Evolutionary conservation across 1,139 yeast species (phyloP).

Genomic region (Yueomyces sp.): DNA sequence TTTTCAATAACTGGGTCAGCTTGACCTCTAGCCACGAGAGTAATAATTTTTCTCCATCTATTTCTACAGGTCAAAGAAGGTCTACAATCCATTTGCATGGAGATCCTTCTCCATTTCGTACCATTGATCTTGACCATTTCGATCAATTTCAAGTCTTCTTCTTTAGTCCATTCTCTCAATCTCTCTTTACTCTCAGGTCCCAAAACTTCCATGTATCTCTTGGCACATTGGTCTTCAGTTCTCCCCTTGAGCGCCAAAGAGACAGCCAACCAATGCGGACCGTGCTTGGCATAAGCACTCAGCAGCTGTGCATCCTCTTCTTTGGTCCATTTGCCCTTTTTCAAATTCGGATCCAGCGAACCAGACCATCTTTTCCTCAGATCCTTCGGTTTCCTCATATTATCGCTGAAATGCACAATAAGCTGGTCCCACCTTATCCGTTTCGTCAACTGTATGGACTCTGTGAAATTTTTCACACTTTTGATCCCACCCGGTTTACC

Average conservation of each 20-base stretch:
- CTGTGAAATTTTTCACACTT: constrained; percentile 18
- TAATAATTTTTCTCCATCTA: constrained; percentile 79
- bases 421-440: constrained; percentile 51
- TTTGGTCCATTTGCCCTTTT: constrained; percentile 82
- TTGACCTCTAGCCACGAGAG: constrained; percentile 54
- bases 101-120: constrained; percentile 84
- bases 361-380: constrained; percentile 68
- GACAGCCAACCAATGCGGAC: constrained; percentile 81
- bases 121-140: constrained; percentile 59
- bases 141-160: constrained; percentile 62
- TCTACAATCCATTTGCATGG: constrained; percentile 58
- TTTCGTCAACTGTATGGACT: constrained; percentile 18
- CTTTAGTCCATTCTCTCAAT: constrained; percentile 65
- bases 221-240: constrained; percentile 92
- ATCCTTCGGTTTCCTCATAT: constrained; percentile 49
- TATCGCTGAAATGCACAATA: constrained; percentile 30
- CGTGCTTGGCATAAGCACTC: constrained; percentile 52
- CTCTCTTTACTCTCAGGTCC: constrained; percentile 71
- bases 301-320: constrained; percentile 63
- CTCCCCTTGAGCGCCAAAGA: constrained; percentile 67
- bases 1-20: constrained; percentile 18
- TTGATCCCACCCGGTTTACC: constrained; percentile 25
- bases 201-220: constrained; percentile 76
- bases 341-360: constrained; percentile 68
- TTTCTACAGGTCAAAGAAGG: constrained; percentile 87